These are phyloP conservation scores for Pachysandra terminalis DNA, from an alignment of 164 flowering plant species.

Conservation along the genomic window DNA sequence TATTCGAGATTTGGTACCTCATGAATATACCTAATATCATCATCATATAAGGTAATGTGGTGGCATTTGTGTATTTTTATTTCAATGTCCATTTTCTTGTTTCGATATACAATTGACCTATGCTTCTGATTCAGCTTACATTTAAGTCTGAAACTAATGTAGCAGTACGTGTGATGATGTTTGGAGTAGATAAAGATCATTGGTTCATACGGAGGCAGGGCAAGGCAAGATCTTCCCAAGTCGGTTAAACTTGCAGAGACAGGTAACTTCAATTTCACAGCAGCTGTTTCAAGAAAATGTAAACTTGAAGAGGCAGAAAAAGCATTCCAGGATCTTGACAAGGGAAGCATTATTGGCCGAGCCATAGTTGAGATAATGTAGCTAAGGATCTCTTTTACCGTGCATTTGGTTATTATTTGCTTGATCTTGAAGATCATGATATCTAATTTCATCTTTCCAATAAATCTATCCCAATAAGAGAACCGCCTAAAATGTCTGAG, in stretches of 20 bases:
- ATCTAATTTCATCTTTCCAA: too few species aligned
- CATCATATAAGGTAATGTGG: too few species aligned
- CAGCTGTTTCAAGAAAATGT: conserved; percentile 79
- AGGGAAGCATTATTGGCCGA: conserved; percentile 71
- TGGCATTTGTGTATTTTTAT: too few species aligned
- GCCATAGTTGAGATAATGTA: conserved; percentile 82
- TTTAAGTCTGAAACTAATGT: neutral
- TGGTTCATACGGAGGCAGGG: conserved; percentile 77
- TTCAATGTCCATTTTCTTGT: neutral
- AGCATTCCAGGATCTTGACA: conserved; percentile 76
- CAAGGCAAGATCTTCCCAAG: conserved; percentile 76
- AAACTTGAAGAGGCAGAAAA: conserved; percentile 70
- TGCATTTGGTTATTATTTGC: too few species aligned
- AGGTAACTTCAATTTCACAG: conserved; percentile 67
- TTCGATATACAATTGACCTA: neutral
- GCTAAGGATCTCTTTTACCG: neutral
- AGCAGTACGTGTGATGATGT: neutral
- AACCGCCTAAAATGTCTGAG: too few species aligned
- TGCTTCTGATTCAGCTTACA: neutral
- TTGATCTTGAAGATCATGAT: too few species aligned
- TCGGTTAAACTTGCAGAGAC: conserved; percentile 76
- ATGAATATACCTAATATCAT: too few species aligned
- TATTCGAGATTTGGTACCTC: too few species aligned
- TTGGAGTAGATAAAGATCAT: conserved; percentile 57
- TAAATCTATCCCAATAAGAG: too few species aligned